Conservation (phyloP, 345 rosid species). For the Balakata baccata region DNA sequence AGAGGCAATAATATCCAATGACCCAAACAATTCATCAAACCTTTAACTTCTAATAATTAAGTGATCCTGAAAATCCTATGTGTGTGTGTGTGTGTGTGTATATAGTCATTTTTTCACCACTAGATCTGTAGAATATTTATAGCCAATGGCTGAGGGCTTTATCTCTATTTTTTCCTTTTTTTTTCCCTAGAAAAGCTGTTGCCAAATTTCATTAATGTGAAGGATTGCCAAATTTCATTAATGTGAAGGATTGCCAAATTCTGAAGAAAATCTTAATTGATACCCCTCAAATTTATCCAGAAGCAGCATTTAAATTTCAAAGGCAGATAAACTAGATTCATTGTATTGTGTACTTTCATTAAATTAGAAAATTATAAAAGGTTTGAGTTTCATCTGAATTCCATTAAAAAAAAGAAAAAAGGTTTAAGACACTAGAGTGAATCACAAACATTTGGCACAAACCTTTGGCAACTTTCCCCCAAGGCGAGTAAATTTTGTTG, state of each 20-base stretch:
- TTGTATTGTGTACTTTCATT: not conserved
- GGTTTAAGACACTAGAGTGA: not conserved
- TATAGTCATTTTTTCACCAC: not conserved
- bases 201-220: not conserved
- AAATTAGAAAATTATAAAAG: not conserved
- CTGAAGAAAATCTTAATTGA: not conserved
- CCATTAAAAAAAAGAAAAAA: too few relatives aligned
- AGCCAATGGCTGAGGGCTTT: not conserved
- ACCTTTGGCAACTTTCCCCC: conserved; percentile 99
- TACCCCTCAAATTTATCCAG: not conserved
- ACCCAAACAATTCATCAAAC: not conserved
- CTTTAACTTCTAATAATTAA: not conserved
- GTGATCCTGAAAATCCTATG: too few relatives aligned
- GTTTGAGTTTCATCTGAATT: not conserved
- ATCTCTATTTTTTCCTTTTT: not conserved
- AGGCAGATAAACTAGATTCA: not conserved
- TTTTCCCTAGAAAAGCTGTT: not conserved
- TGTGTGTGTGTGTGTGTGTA: not conserved
- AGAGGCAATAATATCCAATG: not conserved
- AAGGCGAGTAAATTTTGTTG: conserved; percentile 92
- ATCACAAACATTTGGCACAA: conserved; percentile 19
- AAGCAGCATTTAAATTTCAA: not conserved
- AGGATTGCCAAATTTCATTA: not conserved
- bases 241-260: not conserved
- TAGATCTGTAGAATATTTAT: not conserved